These are phyloP conservation scores for Aspergillus melleus DNA, from an alignment of 2,329 filamentous ascomycete genomes.

Conservation along the genomic window DNA sequence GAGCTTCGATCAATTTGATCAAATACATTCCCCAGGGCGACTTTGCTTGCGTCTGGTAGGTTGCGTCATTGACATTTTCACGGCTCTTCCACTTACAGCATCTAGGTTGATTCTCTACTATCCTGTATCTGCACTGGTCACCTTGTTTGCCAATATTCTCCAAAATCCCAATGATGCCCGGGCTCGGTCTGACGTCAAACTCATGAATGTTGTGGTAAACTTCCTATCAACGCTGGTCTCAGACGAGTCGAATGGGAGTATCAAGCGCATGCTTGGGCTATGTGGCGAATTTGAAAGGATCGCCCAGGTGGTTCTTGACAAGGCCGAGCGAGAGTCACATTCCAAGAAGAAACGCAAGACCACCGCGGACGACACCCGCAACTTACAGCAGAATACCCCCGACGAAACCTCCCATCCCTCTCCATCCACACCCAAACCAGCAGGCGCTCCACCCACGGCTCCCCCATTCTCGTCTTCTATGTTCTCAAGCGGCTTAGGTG, in stretches of 20 bases:
- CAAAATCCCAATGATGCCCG: conserved; percentile 91
- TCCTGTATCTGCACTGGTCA: conserved; percentile 91
- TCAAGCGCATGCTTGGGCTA: conserved; percentile 89
- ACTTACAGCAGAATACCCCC: conserved; percentile 21
- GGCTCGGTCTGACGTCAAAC: conserved; percentile 80
- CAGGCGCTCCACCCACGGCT: conserved; percentile 19
- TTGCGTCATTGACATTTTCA: conserved; percentile 12
- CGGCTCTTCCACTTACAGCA: conserved; percentile 13
- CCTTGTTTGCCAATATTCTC: conserved; percentile 91
- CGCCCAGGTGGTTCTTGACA: conserved; percentile 85
- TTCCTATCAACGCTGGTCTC: conserved; percentile 87
- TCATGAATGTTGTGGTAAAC: conserved; percentile 91
- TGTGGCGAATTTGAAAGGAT: conserved; percentile 98
- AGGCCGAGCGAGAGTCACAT: conserved; percentile 79
- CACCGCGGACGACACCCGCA: conserved; percentile 50
- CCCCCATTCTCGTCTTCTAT: conserved; percentile 27
- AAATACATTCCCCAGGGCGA: conserved; percentile 97
- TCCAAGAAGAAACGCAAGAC: conserved; percentile 83
- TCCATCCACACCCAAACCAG: conserved; percentile 28
- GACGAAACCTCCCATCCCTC: conserved; percentile 15
- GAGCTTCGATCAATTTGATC: conserved; percentile 88
- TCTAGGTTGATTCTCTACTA: conserved; percentile 86
- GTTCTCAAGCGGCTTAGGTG: conserved; percentile 24
- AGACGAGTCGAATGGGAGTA: conserved; percentile 85
- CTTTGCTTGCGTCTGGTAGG: conserved; percentile 90